Conservation (phyloP, 345 rosid species). For the Pseudoturritis turrita region DNA sequence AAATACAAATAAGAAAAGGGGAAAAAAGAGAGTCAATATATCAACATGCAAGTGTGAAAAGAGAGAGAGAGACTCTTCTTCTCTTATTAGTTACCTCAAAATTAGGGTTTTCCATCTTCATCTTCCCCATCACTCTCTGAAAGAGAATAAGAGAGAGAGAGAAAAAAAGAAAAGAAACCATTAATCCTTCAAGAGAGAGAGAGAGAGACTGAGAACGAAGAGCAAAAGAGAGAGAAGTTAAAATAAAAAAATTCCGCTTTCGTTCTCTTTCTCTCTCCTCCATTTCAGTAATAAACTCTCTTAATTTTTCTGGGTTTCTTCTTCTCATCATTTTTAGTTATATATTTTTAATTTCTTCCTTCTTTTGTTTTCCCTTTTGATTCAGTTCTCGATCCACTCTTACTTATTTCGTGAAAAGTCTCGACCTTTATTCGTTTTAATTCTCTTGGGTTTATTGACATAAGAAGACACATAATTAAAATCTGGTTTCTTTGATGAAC, state of each 20-base stretch:
- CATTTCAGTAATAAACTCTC: neutral
- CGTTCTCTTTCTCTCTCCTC: constrained; percentile 48
- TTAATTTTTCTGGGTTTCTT: constrained; percentile 32
- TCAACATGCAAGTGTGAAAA: constrained; percentile 29
- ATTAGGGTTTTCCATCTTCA: constrained; percentile 35
- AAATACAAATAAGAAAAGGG: neutral
- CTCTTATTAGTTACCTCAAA: constrained; percentile 21
- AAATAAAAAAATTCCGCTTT: constrained; percentile 47
- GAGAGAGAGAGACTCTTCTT: constrained; percentile 14
- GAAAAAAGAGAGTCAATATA: constrained; percentile 22
- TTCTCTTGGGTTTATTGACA: neutral
- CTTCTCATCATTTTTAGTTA: neutral
- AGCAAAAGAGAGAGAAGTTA: constrained; percentile 27
- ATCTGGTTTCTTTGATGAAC: constrained; percentile 31
- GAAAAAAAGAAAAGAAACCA: neutral
- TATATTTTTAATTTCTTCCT: neutral
- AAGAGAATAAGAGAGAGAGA: neutral
- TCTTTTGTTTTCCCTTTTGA: neutral
- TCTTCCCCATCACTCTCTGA: constrained; percentile 17
- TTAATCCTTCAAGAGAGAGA: constrained; percentile 6
- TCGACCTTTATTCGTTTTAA: neutral
- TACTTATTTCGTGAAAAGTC: neutral
- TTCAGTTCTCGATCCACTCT: neutral
- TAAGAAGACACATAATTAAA: neutral
- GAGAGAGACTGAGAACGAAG: constrained; percentile 88